Conservation (phyloP, 139 green algal species). For the Ettlia oleoabundans region DNA sequence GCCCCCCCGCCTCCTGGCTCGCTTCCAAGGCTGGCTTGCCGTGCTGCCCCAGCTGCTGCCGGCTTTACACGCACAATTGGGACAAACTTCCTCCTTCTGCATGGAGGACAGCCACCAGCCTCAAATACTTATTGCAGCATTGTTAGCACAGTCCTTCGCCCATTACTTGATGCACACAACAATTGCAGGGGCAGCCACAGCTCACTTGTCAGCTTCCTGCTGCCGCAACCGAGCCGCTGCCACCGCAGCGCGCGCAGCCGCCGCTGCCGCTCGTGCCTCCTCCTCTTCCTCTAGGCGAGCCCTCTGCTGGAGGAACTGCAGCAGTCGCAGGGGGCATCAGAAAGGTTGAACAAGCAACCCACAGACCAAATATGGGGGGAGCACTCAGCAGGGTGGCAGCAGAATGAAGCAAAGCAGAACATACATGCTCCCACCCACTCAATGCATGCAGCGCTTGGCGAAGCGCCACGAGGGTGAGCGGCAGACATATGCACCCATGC, state of each 20-base stretch:
- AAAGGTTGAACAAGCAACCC: background rate
- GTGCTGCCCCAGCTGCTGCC: background rate
- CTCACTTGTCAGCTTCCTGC: conserved; percentile 18
- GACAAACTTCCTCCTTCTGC: conserved; percentile 17
- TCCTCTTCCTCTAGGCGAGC: conserved; percentile 20
- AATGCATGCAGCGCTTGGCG: background rate
- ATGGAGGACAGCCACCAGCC: too few species aligned
- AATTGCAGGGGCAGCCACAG: too few species aligned
- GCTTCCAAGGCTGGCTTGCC: background rate
- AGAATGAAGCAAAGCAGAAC: background rate
- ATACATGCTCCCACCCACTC: too few species aligned
- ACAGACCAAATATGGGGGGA: too few species aligned
- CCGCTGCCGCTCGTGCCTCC: background rate
- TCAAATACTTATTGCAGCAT: too few species aligned
- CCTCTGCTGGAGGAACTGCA: conserved; percentile 6
- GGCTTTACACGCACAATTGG: conserved; percentile 25
- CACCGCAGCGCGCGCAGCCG: background rate
- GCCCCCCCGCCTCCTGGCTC: too few species aligned
- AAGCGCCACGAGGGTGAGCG: background rate
- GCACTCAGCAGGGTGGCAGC: too few species aligned
- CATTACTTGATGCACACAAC: too few species aligned
- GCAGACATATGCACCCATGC: background rate
- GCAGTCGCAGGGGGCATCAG: background rate
- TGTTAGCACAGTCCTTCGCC: too few species aligned
- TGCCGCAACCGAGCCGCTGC: conserved; percentile 11